A percentile compares a stretch with the other conserved stretches of the same genome.
Conservation (phyloP, 192 early-diverging fungal species). For the Globomyces pollinis-pini region DNA sequence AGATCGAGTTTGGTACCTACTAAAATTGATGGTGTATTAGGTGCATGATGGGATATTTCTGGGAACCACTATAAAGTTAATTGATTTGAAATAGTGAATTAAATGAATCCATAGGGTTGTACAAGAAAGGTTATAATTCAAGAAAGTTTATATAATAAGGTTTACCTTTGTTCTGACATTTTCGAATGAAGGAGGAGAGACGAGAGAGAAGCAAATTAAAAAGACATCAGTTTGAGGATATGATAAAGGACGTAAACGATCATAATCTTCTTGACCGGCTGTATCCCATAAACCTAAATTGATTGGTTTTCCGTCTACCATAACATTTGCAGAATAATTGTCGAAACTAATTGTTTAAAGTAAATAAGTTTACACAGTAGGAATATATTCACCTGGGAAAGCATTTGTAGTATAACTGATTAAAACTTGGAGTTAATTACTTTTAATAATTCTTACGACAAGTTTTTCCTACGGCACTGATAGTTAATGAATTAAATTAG, state of each 20-base stretch:
- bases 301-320: constrained; percentile 98
- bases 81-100: no score
- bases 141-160: no score
- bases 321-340: constrained; percentile 98
- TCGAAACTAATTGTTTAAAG: constrained; percentile 70
- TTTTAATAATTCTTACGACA: constrained; percentile 48
- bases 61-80: constrained; percentile 84
- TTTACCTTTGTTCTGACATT: constrained; percentile 91
- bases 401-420: constrained; percentile 99
- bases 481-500: constrained; percentile 19
- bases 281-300: constrained; percentile 98
- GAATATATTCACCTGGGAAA: constrained; percentile 99
- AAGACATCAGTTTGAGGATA: constrained; percentile 99
- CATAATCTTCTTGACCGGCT: constrained; percentile 98
- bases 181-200: constrained; percentile 92
- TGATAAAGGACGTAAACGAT: constrained; percentile 91
- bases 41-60: constrained; percentile 92
- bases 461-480: constrained; percentile 88
- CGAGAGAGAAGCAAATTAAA: constrained; percentile 95
- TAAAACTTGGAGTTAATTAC: no score
- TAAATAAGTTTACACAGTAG: constrained; percentile 80
- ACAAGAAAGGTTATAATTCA: background rate
- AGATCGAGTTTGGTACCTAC: constrained; percentile 98
- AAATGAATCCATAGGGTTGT: no score
- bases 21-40: constrained; percentile 83